Evolutionary conservation across 192 early-diverging fungal species (phyloP), one percentile per base, ranked within the genome.

Genomic region (Podila clonocystis): DNA sequence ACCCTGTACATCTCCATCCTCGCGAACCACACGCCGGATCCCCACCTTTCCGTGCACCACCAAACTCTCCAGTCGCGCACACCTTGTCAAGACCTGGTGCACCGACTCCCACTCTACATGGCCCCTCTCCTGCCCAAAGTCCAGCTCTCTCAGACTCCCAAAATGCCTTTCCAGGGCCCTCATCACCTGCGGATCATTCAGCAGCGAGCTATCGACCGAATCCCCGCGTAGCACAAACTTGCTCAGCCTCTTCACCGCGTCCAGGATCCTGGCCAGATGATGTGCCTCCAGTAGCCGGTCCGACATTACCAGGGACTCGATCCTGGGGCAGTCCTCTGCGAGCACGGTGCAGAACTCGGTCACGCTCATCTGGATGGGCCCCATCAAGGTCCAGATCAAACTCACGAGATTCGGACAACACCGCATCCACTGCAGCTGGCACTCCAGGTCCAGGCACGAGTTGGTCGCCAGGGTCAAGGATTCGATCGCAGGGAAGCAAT

Each of bases 111-210:
- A 62, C 9, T 57, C 52, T 22, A 70, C 48, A 29, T 17, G 59
- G 13, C 45, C 19, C 45, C 41, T 24, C 4, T 58, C 45, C 3
- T 62, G 59, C 48, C 68, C 68, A 62, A 70, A 70, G 58, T 70
- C 60, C 2, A 70, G 15, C 28, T 70, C 45, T 20, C 28, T 28
- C 11, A 70, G 30, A n/a, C 29, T 50, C 11, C 26, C 68, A 24
- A 50, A 62, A 62, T 70, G 68, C 6, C 45, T 22, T 17, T 17
- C n/a, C 59, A 70, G 45, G 8, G 45, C 59, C 2, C 28, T 28
- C 68, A 70, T 70, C 45, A 70, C 68, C n/a, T 33, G 33, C 8
- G 45, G 9, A 17, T 70, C 60, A 30, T 62, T 70, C 17, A 70
- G n/a, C 68, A 70, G 50, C 9, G 67, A 69, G 34, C 34, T 36